Percentiles rank a stretch among this genome's conserved stretches.
Conservation (phyloP, 2,329 filamentous ascomycete genomes). For the Scedosporium apiospermum region DNA sequence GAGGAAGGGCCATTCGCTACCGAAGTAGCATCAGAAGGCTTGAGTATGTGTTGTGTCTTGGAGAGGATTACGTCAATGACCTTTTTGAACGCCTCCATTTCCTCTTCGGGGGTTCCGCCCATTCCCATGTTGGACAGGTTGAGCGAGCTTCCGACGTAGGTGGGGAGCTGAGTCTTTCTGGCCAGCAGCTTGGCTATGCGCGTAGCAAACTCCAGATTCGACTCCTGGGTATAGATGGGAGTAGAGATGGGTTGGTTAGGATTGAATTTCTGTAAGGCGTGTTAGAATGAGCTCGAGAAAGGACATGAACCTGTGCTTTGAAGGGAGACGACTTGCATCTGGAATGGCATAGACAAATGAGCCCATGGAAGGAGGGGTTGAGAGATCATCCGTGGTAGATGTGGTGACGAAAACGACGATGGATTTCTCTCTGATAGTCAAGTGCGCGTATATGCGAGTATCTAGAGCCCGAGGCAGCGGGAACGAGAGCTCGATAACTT, state of each 20-base stretch:
- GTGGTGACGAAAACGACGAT: conserved; percentile 55
- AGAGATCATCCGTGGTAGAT: conserved; percentile 40
- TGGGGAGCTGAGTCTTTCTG: conserved; percentile 59
- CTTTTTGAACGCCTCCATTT: conserved; percentile 77
- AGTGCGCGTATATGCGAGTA: conserved; percentile 50
- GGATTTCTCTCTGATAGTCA: conserved; percentile 48
- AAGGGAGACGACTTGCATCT: conserved; percentile 48
- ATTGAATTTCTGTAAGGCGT: conserved; percentile 34
- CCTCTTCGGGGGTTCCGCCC: conserved; percentile 80
- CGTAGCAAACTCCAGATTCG: conserved; percentile 77
- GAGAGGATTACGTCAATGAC: conserved; percentile 57
- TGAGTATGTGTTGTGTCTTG: conserved; percentile 13
- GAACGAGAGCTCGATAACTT: conserved; percentile 39
- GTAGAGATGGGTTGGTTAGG: conserved; percentile 62
- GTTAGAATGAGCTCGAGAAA: neutral
- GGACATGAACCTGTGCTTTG: neutral
- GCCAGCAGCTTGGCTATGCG: conserved; percentile 76
- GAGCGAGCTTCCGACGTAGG: conserved; percentile 87
- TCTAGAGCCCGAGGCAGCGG: conserved; percentile 51
- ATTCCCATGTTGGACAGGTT: conserved; percentile 64
- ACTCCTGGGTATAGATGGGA: conserved; percentile 64
- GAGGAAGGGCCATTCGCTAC: neutral
- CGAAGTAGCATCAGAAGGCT: neutral
- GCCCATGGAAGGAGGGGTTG: conserved; percentile 52
- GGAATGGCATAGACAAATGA: conserved; percentile 93